Evolutionary conservation across 1,139 yeast genomes (phyloP).

Genomic region (Hansenula sp.): DNA sequence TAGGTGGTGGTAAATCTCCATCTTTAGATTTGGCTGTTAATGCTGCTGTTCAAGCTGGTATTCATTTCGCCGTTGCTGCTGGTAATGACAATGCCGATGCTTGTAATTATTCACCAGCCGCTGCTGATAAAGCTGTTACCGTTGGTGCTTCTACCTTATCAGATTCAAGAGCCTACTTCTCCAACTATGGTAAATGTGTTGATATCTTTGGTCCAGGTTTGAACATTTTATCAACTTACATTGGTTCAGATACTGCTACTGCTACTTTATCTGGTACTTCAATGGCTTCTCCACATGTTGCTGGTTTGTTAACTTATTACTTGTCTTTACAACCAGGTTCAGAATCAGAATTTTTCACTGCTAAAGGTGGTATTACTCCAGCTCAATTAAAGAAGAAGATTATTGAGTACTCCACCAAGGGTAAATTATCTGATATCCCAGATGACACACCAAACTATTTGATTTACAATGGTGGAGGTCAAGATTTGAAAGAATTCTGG

Average conservation of each 20-base stretch:
- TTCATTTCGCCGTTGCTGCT: slow-evolving; percentile 85
- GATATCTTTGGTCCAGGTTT: slow-evolving; percentile 86
- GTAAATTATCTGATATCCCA: slow-evolving; percentile 67
- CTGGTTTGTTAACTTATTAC: slow-evolving; percentile 86
- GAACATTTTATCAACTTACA: slow-evolving; percentile 78
- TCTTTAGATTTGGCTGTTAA: slow-evolving; percentile 79
- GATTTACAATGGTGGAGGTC: slow-evolving; percentile 93
- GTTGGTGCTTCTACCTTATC: slow-evolving; percentile 81
- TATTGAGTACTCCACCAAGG: slow-evolving; percentile 74
- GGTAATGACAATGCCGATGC: slow-evolving; percentile 88
- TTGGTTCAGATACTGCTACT: slow-evolving; percentile 78
- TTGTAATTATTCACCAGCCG: slow-evolving; percentile 79
- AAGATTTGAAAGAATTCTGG: slow-evolving; percentile 38
- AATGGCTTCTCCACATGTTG: slow-evolving; percentile 98
- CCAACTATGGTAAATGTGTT: slow-evolving; percentile 82
- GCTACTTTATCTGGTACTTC: slow-evolving; percentile 97
- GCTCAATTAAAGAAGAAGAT: slow-evolving; percentile 85
- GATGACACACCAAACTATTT: slow-evolving; percentile 82
- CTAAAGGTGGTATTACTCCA: slow-evolving; percentile 69
- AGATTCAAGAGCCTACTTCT: slow-evolving; percentile 74
- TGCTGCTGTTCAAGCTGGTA: slow-evolving; percentile 78
- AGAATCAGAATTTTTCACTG: slow-evolving; percentile 65
- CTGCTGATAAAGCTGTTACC: slow-evolving; percentile 70
- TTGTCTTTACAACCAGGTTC: slow-evolving; percentile 87
- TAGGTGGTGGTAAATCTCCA: slow-evolving; percentile 85